Conservation (phyloP, 1,139 yeast genomes). For the Lodderomyces theae region DNA sequence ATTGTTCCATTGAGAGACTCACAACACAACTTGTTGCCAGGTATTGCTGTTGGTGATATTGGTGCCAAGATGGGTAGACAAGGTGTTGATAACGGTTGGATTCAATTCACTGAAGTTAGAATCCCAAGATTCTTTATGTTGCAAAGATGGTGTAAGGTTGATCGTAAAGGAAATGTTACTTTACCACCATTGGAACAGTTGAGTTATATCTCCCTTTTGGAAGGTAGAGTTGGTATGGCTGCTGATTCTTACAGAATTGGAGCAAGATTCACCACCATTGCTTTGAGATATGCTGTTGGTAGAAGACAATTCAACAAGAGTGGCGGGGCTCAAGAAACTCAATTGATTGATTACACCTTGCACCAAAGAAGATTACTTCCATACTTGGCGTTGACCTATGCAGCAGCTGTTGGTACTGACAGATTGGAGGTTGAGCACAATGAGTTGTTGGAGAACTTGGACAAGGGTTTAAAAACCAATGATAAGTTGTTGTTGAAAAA, state of each 20-base stretch:
- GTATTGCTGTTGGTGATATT: slow-evolving; percentile 83
- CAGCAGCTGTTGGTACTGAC: slow-evolving; percentile 71
- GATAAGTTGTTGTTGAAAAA: slow-evolving; percentile 39
- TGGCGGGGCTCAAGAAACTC: slow-evolving; percentile 46
- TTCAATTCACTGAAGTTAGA: slow-evolving; percentile 77
- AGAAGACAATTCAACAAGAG: slow-evolving; percentile 74
- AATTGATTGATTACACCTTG: slow-evolving; percentile 76
- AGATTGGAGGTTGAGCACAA: slow-evolving; percentile 58
- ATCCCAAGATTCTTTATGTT: slow-evolving; percentile 84
- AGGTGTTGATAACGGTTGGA: slow-evolving; percentile 93
- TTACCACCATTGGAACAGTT: slow-evolving; percentile 83
- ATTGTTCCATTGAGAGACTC: slow-evolving; percentile 84
- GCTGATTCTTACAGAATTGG: slow-evolving; percentile 78
- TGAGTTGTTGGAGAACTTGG: slow-evolving; percentile 52
- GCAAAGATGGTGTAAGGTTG: slow-evolving; percentile 75
- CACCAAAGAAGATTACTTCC: slow-evolving; percentile 88
- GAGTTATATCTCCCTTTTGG: slow-evolving; percentile 80
- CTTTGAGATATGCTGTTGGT: slow-evolving; percentile 83
- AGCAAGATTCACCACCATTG: slow-evolving; percentile 78
- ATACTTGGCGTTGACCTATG: slow-evolving; percentile 73
- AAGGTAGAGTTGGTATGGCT: slow-evolving; percentile 90
- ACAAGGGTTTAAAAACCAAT: slow-evolving; percentile 47
- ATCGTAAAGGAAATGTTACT: slow-evolving; percentile 63
- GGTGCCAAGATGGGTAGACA: slow-evolving; percentile 94
- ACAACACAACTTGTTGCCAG: slow-evolving; percentile 68